Percentiles rank a stretch among this genome's conserved stretches.
phyloP scores from a whole-genome alignment of 169 alveolate species.

The Plasmodium billcollinsi region DNA sequence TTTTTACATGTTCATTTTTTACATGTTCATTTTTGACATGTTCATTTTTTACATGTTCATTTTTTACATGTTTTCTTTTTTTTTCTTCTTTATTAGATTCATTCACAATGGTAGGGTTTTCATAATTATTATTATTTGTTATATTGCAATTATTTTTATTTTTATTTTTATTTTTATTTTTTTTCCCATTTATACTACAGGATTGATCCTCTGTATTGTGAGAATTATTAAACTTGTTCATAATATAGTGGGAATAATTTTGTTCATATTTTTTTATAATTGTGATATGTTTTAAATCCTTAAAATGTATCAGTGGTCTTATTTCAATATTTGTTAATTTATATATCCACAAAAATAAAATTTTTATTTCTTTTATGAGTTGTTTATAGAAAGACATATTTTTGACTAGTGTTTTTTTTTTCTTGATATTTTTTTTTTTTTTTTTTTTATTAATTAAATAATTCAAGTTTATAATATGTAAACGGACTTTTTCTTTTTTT shows the following conservation, averaged over 20 bases:
- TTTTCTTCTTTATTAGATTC: neutral
- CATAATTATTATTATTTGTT: neutral
- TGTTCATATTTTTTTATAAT: slow-evolving; percentile 34
- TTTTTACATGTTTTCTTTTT: neutral
- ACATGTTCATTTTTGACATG: no score
- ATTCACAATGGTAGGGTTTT: neutral
- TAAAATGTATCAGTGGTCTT: slow-evolving; percentile 51
- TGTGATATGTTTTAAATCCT: slow-evolving; percentile 48
- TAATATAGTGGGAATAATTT: slow-evolving; percentile 33
- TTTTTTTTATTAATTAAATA: slow-evolving; percentile 23
- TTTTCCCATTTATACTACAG: neutral
- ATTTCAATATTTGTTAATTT: slow-evolving; percentile 66
- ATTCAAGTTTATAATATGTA: slow-evolving; percentile 11
- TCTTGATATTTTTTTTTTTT: slow-evolving; percentile 24
- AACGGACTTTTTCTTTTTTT: slow-evolving; percentile 20
- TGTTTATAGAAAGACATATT: slow-evolving; percentile 59
- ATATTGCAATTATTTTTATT: neutral
- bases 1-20: neutral
- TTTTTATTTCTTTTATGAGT: slow-evolving; percentile 51
- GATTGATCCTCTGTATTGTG: neutral
- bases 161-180: neutral
- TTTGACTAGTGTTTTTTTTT: slow-evolving; percentile 2
- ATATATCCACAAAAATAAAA: slow-evolving; percentile 67
- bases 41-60: no score
- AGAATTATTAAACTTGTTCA: neutral